phyloP scores from a whole-genome alignment of 1,284 basidiomycete genomes.

The Neonothopanus nambi region DNA sequence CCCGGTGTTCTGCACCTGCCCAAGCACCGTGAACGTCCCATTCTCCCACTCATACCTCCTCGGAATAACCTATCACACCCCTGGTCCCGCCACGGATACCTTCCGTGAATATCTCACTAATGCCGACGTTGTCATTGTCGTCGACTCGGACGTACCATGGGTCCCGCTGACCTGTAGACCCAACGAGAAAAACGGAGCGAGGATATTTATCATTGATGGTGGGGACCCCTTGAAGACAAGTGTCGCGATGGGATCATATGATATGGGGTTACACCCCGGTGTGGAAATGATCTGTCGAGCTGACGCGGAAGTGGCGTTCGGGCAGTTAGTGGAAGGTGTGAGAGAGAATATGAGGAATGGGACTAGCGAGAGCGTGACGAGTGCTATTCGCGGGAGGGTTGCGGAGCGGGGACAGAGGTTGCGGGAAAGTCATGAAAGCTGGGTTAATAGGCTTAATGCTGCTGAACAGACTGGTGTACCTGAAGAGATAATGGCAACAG shows the following conservation, averaged over 20 bases:
- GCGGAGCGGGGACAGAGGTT: constrained; percentile 21
- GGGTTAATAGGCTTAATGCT: constrained; percentile 27
- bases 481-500: too few species aligned
- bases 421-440: constrained; percentile 24
- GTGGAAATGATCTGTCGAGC: constrained; percentile 60
- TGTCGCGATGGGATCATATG: constrained; percentile 49
- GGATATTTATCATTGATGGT: constrained; percentile 61
- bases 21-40: constrained; percentile 53
- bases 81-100: constrained; percentile 39
- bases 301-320: constrained; percentile 52
- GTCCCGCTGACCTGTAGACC: constrained; percentile 53
- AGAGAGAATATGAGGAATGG: constrained; percentile 26
- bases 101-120: constrained; percentile 39
- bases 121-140: constrained; percentile 62
- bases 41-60: constrained; percentile 56
- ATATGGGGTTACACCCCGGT: constrained; percentile 36
- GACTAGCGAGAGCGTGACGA: constrained; percentile 18
- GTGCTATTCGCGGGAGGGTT: constrained; percentile 17
- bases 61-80: constrained; percentile 47
- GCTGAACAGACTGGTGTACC: constrained; percentile 26
- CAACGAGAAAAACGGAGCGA: constrained; percentile 33
- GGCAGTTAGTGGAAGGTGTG: constrained; percentile 45
- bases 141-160: constrained; percentile 70
- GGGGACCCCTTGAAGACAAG: constrained; percentile 58
- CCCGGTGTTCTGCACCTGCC: constrained; percentile 54